Percentiles rank a stretch among this genome's conserved stretches.
phyloP scores from a whole-genome alignment of 805 yeast species.

The Saccharomycopsis microspora region DNA sequence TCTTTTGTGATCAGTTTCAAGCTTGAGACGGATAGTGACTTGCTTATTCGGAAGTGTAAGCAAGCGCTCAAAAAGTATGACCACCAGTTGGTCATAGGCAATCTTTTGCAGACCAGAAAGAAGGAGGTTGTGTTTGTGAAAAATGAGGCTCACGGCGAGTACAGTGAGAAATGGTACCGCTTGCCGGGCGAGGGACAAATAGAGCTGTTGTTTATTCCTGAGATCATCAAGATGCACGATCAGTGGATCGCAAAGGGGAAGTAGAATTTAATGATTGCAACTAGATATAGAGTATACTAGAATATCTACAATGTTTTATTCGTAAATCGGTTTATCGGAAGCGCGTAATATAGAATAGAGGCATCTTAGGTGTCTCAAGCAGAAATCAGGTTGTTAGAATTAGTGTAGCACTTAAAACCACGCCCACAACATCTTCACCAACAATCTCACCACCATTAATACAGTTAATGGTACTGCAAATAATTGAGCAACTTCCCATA shows the following conservation, averaged over 20 bases:
- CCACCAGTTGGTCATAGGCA: constrained; percentile 93
- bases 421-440: neutral
- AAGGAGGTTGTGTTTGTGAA: constrained; percentile 74
- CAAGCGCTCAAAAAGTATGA: constrained; percentile 76
- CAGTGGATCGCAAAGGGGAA: constrained; percentile 37
- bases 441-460: constrained; percentile 5
- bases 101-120: constrained; percentile 80
- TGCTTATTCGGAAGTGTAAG: constrained; percentile 64
- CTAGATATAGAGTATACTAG: neutral
- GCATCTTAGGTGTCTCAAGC: too few species aligned
- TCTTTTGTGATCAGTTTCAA: constrained; percentile 94
- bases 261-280: neutral
- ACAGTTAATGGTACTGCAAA: constrained; percentile 10
- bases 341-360: too few species aligned
- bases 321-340: too few species aligned
- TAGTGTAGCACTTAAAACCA: too few species aligned
- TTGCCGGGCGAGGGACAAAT: constrained; percentile 46
- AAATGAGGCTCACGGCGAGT: neutral
- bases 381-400: too few species aligned
- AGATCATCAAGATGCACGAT: constrained; percentile 52
- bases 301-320: too few species aligned
- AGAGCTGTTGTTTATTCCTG: constrained; percentile 74
- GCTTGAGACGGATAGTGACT: constrained; percentile 71
- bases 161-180: constrained; percentile 23
- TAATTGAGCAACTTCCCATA: constrained; percentile 6